Percentiles rank a stretch among this genome's conserved stretches.
These are phyloP conservation scores for Austroboletus niveus DNA, from an alignment of 1,284 basidiomycete species.

Conservation along the genomic window DNA sequence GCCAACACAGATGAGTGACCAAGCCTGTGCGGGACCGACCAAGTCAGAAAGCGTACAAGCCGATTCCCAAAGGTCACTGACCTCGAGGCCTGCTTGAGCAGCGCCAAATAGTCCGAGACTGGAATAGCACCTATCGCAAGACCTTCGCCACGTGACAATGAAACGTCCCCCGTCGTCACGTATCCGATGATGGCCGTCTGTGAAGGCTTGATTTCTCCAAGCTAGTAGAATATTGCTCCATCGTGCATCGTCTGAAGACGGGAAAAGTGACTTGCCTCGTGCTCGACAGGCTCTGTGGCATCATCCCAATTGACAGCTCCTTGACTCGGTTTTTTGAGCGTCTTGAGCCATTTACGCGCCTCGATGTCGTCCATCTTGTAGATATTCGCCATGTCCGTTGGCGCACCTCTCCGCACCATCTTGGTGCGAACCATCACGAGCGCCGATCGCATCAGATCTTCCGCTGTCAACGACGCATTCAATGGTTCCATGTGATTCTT, in stretches of 20 bases:
- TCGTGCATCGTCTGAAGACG: background rate
- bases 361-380: constrained; percentile 52
- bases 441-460: constrained; percentile 53
- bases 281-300: constrained; percentile 44
- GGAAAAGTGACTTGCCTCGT: constrained; percentile 17
- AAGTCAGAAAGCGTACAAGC: background rate
- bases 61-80: constrained; percentile 21
- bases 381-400: constrained; percentile 70
- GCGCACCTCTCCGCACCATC: constrained; percentile 66
- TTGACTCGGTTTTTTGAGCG: constrained; percentile 21
- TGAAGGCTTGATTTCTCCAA: constrained; percentile 40
- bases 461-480: constrained; percentile 31
- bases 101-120: constrained; percentile 50
- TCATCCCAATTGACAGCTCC: constrained; percentile 28
- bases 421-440: constrained; percentile 63
- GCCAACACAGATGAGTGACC: constrained; percentile 34
- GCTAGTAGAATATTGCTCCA: constrained; percentile 32
- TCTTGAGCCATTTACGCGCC: constrained; percentile 23
- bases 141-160: constrained; percentile 71
- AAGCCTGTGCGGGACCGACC: constrained; percentile 13
- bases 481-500: constrained; percentile 51
- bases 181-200: constrained; percentile 66
- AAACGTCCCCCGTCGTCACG: constrained; percentile 77
- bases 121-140: constrained; percentile 73
- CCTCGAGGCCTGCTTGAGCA: constrained; percentile 53